These are phyloP conservation scores for Decorospora gaudefroyi DNA, from an alignment of 2,329 filamentous ascomycete genomes.

Conservation along the genomic window DNA sequence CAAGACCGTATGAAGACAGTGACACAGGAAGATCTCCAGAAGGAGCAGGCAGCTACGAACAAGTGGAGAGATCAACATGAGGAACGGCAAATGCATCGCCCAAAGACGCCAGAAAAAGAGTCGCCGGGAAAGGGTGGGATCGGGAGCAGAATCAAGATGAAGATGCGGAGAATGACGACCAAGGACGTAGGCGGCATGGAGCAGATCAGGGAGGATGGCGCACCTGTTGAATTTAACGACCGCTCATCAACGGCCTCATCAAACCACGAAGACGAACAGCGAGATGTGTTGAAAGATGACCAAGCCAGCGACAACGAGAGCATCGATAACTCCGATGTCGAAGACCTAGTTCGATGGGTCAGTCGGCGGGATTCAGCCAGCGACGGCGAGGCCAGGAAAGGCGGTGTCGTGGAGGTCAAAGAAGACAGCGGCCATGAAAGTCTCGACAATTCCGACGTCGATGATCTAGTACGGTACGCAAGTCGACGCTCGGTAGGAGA, in stretches of 20 bases:
- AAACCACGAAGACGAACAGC: slow-evolving; percentile 23
- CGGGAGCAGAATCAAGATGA: slow-evolving; percentile 31
- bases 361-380: slow-evolving; percentile 38
- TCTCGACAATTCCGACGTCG: slow-evolving; percentile 38
- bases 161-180: slow-evolving; percentile 35
- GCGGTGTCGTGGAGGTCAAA: slow-evolving; percentile 8
- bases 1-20: slow-evolving; percentile 33
- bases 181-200: slow-evolving; percentile 34
- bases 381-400: slow-evolving; percentile 30
- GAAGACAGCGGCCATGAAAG: slow-evolving; percentile 37
- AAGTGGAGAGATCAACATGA: slow-evolving; percentile 41
- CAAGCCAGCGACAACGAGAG: slow-evolving; percentile 28
- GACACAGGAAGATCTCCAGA: slow-evolving; percentile 23
- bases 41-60: slow-evolving; percentile 23
- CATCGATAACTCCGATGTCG: slow-evolving; percentile 40
- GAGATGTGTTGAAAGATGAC: slow-evolving; percentile 4
- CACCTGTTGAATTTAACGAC: slow-evolving; percentile 20
- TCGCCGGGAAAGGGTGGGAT: slow-evolving; percentile 25
- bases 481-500: slow-evolving; percentile 25
- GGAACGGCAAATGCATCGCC: slow-evolving; percentile 31
- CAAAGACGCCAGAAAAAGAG: slow-evolving; percentile 33
- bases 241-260: slow-evolving; percentile 33
- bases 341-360: slow-evolving; percentile 44
- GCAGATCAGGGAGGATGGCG: slow-evolving; percentile 28
- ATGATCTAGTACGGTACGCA: slow-evolving; percentile 37